phyloP scores from a whole-genome alignment of 345 rosid genomes.

The Arabis alpina region DNA sequence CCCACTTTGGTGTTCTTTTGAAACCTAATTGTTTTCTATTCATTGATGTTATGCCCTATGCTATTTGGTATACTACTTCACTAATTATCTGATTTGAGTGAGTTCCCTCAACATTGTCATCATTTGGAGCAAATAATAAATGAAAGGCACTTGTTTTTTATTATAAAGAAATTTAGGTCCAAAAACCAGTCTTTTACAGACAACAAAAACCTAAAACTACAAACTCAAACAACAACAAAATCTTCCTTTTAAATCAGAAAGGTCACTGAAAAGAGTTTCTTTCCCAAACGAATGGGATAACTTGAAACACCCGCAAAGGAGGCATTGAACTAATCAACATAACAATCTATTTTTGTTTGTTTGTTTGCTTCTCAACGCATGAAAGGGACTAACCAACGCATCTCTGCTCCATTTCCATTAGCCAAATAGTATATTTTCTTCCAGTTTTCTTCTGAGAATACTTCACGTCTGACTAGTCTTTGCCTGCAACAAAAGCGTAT shows the following conservation, averaged over 20 bases:
- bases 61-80: neutral
- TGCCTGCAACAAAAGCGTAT: constrained; percentile 57
- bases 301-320: constrained; percentile 33
- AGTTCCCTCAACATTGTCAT: neutral
- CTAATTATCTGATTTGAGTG: neutral
- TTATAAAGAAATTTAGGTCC: constrained; percentile 17
- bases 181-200: constrained; percentile 37
- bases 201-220: constrained; percentile 25
- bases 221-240: constrained; percentile 28
- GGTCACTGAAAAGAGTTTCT: constrained; percentile 7
- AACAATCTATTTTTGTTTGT: constrained; percentile 29
- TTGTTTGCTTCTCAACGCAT: constrained; percentile 56
- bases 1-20: neutral
- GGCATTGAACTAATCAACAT: constrained; percentile 8
- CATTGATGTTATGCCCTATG: neutral
- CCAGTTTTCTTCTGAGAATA: constrained; percentile 85
- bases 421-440: constrained; percentile 75
- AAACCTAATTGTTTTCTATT: neutral
- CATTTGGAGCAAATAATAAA: neutral
- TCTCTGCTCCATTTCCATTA: constrained; percentile 91
- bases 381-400: constrained; percentile 74
- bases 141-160: constrained; percentile 25
- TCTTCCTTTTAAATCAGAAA: constrained; percentile 24
- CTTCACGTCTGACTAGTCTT: constrained; percentile 73
- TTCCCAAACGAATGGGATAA: constrained; percentile 32